Percentiles rank a stretch among this genome's conserved stretches.
phyloP scores from a whole-genome alignment of 2,329 filamentous ascomycete species.

The Fusarium hainanense region DNA sequence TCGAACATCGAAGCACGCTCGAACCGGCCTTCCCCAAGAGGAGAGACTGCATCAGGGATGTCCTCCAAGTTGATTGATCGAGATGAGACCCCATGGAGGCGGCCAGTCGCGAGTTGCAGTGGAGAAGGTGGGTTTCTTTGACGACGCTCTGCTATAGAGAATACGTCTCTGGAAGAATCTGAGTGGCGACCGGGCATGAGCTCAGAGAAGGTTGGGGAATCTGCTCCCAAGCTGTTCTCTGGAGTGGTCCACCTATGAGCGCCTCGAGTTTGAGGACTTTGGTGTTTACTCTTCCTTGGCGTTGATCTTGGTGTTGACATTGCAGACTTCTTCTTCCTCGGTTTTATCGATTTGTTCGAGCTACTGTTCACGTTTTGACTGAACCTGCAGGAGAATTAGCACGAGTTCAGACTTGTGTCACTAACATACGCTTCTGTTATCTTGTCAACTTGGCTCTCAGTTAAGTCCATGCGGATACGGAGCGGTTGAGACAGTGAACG shows the following conservation, averaged over 20 bases:
- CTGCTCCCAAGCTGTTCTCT: constrained; percentile 16
- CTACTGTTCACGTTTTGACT: constrained; percentile 48
- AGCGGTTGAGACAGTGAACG: constrained; percentile 56
- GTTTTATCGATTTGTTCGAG: constrained; percentile 36
- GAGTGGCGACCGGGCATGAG: constrained; percentile 45
- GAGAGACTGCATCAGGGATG: constrained; percentile 43
- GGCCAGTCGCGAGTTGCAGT: constrained; percentile 39
- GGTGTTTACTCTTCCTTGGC: constrained; percentile 29
- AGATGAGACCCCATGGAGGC: constrained; percentile 5
- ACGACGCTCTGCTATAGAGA: constrained; percentile 48
- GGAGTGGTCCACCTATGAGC: constrained; percentile 15
- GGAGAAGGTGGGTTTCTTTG: constrained; percentile 44
- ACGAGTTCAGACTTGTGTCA: too few species aligned
- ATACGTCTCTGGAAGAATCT: constrained; percentile 24
- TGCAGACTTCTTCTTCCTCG: constrained; percentile 25
- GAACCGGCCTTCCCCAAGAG: constrained; percentile 40
- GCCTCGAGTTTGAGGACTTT: background rate
- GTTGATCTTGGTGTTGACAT: constrained; percentile 38
- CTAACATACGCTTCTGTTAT: constrained; percentile 58
- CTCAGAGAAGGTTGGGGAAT: constrained; percentile 48
- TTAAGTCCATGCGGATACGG: constrained; percentile 61
- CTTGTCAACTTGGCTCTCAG: constrained; percentile 61
- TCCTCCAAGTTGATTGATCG: constrained; percentile 35
- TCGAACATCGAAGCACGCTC: constrained; percentile 20
- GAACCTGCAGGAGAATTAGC: constrained; percentile 47